These are phyloP conservation scores for Glycine tomentella DNA, from an alignment of 306 rosid species.

Conservation along the genomic window DNA sequence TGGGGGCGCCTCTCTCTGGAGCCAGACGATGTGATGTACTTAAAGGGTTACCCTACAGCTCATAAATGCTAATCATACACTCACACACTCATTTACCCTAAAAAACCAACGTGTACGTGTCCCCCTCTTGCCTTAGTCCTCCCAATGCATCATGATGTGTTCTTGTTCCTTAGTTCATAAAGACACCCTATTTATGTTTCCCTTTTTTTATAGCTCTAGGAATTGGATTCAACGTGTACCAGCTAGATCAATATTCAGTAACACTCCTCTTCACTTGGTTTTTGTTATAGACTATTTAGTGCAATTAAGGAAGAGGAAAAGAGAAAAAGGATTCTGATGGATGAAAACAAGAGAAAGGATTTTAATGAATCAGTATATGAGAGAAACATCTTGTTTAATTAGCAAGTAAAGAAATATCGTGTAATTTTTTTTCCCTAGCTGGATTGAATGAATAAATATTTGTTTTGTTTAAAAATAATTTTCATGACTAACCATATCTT, in stretches of 20 bases:
- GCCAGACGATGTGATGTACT: neutral
- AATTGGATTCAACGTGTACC: neutral
- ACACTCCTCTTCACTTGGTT: neutral
- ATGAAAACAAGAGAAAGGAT: neutral
- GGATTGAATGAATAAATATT: neutral
- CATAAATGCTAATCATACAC: neutral
- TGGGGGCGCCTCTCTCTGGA: neutral
- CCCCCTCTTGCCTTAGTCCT: slow-evolving; percentile 4
- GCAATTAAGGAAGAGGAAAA: neutral
- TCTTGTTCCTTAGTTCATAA: neutral
- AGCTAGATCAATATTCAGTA: neutral
- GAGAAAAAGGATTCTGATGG: neutral
- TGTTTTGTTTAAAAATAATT: neutral
- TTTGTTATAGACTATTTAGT: neutral
- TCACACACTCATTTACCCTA: neutral
- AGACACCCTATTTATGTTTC: neutral
- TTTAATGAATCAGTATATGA: neutral
- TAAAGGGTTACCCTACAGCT: neutral
- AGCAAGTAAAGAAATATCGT: too few species aligned
- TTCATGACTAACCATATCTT: neutral
- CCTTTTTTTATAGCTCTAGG: neutral
- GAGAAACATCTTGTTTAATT: too few species aligned
- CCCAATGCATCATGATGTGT: slow-evolving; percentile 7
- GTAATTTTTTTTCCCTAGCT: neutral
- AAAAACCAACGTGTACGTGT: neutral